A percentile compares a stretch with the other conserved stretches of the same genome.
Evolutionary conservation across 2,329 filamentous ascomycete genomes (phyloP).

Genomic region (Colletotrichum sp.): DNA sequence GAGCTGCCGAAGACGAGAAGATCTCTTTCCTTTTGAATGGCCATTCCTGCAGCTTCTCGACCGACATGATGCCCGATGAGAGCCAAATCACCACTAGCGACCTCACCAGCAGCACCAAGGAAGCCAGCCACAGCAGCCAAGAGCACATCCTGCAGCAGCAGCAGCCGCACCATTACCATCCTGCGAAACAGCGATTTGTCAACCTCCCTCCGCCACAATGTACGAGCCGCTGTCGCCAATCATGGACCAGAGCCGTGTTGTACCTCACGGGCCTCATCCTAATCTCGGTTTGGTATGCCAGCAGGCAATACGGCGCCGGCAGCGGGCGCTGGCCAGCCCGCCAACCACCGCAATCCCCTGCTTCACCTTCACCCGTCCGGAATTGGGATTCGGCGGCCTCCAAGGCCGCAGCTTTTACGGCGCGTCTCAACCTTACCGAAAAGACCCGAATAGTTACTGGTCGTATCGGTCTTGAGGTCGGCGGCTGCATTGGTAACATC

Average conservation of each 20-base stretch:
- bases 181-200: background rate
- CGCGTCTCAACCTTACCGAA: slow-evolving; percentile 73
- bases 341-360: slow-evolving; percentile 5
- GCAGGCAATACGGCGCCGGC: slow-evolving; percentile 16
- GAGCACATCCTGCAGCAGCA: background rate
- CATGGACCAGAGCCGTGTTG: slow-evolving; percentile 8
- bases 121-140: background rate
- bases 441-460: slow-evolving; percentile 84
- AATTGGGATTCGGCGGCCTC: slow-evolving; percentile 71
- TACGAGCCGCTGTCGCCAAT: background rate
- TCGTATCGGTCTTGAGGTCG: slow-evolving; percentile 73
- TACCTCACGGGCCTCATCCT: slow-evolving; percentile 22
- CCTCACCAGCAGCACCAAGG: background rate
- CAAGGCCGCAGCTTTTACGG: slow-evolving; percentile 72
- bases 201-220: background rate
- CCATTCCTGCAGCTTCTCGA: slow-evolving; percentile 18
- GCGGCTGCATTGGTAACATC: slow-evolving; percentile 70
- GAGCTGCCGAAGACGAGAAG: slow-evolving; percentile 5
- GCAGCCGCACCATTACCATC: background rate
- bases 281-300: slow-evolving; percentile 18
- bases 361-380: slow-evolving; percentile 11
- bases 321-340: slow-evolving; percentile 13
- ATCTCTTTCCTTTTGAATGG: slow-evolving; percentile 14
- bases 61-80: slow-evolving; percentile 14
- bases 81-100: background rate